Percentiles rank a stretch among this genome's conserved stretches.
phyloP scores from a whole-genome alignment of 306 rosid genomes.

The Dryas alaskensis region DNA sequence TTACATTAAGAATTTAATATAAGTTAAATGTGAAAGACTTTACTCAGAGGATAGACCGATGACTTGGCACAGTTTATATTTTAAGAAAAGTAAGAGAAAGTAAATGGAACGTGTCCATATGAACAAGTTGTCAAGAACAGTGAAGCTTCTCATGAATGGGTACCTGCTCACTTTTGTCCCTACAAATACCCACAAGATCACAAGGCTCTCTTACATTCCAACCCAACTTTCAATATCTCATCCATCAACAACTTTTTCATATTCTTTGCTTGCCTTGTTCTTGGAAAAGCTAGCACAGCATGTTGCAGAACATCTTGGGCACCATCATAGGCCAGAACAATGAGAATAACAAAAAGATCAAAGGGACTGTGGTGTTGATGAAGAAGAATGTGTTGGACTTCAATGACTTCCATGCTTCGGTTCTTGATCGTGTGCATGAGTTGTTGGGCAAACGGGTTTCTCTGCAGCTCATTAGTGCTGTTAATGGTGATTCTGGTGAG shows the following conservation, averaged over 20 bases:
- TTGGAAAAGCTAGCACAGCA: constrained; percentile 1
- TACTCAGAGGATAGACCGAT: background rate
- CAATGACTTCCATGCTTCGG: constrained; percentile 28
- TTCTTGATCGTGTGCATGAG: constrained; percentile 29
- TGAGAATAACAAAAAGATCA: constrained; percentile 15
- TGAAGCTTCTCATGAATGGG: background rate
- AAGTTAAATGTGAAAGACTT: background rate
- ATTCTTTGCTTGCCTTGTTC: background rate
- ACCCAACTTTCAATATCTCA: too few species aligned
- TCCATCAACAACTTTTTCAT: background rate
- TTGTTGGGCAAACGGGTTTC: constrained; percentile 24
- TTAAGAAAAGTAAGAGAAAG: background rate
- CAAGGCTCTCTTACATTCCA: too few species aligned
- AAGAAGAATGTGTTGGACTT: constrained; percentile 39
- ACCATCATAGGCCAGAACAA: constrained; percentile 11
- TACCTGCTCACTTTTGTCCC: too few species aligned
- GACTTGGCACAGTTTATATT: background rate
- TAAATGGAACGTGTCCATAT: background rate
- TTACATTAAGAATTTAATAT: background rate
- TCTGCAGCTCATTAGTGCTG: constrained; percentile 33
- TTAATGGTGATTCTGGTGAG: constrained; percentile 22
- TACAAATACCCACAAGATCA: too few species aligned
- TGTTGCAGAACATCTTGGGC: constrained; percentile 16
- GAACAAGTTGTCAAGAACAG: background rate
- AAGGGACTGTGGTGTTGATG: constrained; percentile 34